A percentile compares a stretch with the other conserved stretches of the same genome.
Conservation (phyloP, 2,329 filamentous ascomycete genomes). For the Trichoderma breve region DNA sequence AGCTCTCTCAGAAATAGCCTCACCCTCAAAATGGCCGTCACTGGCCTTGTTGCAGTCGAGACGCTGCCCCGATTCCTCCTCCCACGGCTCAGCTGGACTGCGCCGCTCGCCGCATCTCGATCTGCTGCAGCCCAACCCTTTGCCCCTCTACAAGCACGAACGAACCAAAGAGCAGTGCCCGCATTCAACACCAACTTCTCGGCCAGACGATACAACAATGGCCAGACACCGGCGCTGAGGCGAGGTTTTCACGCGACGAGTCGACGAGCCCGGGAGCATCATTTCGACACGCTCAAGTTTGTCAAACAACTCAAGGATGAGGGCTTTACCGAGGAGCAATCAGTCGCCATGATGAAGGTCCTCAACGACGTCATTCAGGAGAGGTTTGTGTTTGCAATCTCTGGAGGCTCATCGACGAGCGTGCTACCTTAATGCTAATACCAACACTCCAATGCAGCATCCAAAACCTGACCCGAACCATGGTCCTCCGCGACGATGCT, state of each 20-base stretch:
- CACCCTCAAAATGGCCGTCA: constrained; percentile 29
- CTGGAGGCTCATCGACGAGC: neutral
- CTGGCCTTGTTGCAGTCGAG: constrained; percentile 34
- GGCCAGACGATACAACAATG: neutral
- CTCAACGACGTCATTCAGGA: constrained; percentile 96
- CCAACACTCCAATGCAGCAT: constrained; percentile 56
- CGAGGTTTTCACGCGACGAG: constrained; percentile 66
- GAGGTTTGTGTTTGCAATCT: constrained; percentile 49
- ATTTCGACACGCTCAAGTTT: constrained; percentile 98
- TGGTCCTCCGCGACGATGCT: constrained; percentile 94
- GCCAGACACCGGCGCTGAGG: constrained; percentile 27
- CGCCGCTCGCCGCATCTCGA: constrained; percentile 30
- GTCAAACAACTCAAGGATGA: constrained; percentile 86
- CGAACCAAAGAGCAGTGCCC: constrained; percentile 23
- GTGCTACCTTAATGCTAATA: neutral
- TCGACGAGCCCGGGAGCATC: constrained; percentile 69
- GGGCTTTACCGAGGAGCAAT: constrained; percentile 92
- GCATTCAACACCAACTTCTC: constrained; percentile 25
- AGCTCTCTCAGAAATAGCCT: neutral
- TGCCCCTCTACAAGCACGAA: constrained; percentile 19
- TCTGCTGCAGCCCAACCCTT: constrained; percentile 24
- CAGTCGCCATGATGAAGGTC: constrained; percentile 97
- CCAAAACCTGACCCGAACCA: constrained; percentile 93
- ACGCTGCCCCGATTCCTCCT: constrained; percentile 54
- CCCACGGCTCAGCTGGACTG: constrained; percentile 54